phyloP scores from a whole-genome alignment of 805 yeast genomes.

The Wickerhamomyces canadensis region DNA sequence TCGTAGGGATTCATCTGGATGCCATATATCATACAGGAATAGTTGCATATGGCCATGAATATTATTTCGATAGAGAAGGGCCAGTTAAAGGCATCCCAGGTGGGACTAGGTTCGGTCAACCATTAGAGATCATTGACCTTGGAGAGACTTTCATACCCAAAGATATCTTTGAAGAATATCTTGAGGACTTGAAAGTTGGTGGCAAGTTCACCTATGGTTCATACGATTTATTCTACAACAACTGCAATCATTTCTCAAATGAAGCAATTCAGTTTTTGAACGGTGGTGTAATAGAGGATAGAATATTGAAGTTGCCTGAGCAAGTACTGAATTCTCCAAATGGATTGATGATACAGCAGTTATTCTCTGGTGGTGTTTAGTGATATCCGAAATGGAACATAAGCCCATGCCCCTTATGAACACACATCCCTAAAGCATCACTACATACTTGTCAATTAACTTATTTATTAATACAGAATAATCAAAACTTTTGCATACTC shows the following conservation, averaged over 20 bases:
- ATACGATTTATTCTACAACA: conserved; percentile 56
- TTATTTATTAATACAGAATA: neutral
- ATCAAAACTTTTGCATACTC: neutral
- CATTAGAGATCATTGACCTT: conserved; percentile 45
- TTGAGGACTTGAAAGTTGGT: conserved; percentile 42
- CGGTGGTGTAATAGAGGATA: conserved; percentile 47
- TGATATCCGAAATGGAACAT: neutral
- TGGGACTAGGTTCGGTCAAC: conserved; percentile 52
- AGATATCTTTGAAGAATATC: conserved; percentile 48
- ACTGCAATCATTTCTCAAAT: conserved; percentile 65
- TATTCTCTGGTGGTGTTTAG: conserved; percentile 21
- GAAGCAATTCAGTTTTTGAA: conserved; percentile 51
- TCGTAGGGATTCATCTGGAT: conserved; percentile 49
- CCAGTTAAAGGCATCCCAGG: conserved; percentile 40
- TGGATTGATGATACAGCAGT: conserved; percentile 40
- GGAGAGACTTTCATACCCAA: conserved; percentile 48
- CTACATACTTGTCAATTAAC: too few relatives aligned
- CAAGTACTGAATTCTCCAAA: conserved; percentile 45
- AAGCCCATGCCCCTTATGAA: too few relatives aligned
- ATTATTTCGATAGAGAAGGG: conserved; percentile 58
- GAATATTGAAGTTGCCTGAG: conserved; percentile 47
- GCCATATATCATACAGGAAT: conserved; percentile 67
- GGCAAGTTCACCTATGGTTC: conserved; percentile 34
- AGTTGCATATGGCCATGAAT: conserved; percentile 47
- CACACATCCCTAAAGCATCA: too few relatives aligned